Evolutionary conservation across 768 basidiomycete genomes (phyloP).

Genomic region (Cantharellus cinnabarinus): DNA sequence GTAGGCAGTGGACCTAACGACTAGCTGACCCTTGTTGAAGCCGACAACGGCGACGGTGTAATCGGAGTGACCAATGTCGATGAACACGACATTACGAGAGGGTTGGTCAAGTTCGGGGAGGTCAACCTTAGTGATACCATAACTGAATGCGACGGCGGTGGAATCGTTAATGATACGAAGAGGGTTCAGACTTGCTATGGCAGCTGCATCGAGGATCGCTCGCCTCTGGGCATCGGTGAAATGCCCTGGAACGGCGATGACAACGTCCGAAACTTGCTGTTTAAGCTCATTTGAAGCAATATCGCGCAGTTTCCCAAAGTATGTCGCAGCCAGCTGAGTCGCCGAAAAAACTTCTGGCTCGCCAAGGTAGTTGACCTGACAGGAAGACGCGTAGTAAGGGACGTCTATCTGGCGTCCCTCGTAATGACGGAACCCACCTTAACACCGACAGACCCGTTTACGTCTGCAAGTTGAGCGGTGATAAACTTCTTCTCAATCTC

Average conservation of each 20-base stretch:
- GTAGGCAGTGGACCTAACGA: constrained; percentile 72
- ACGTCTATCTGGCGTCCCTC: not conserved
- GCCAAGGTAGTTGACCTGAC: constrained; percentile 72
- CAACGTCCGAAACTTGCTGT: constrained; percentile 68
- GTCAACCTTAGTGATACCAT: constrained; percentile 97
- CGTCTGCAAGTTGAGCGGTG: constrained; percentile 71
- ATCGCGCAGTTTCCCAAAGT: constrained; percentile 77
- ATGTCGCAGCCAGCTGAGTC: constrained; percentile 83
- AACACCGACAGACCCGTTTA: constrained; percentile 60
- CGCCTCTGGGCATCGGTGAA: constrained; percentile 87
- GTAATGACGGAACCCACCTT: constrained; percentile 34
- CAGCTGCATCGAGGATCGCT: constrained; percentile 72
- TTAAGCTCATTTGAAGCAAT: constrained; percentile 74
- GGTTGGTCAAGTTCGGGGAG: constrained; percentile 55
- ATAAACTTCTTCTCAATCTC: constrained; percentile 80
- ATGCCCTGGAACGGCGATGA: constrained; percentile 93
- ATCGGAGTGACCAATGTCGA: constrained; percentile 88
- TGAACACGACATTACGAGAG: constrained; percentile 76
- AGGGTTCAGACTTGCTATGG: constrained; percentile 73
- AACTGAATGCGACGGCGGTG: constrained; percentile 88
- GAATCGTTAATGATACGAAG: constrained; percentile 95
- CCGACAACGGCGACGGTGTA: constrained; percentile 74
- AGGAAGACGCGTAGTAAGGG: not conserved
- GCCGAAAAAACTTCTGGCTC: constrained; percentile 62
- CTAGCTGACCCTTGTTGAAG: constrained; percentile 84